phyloP scores from a whole-genome alignment of 768 basidiomycete genomes.

The Mrakia gelida region DNA sequence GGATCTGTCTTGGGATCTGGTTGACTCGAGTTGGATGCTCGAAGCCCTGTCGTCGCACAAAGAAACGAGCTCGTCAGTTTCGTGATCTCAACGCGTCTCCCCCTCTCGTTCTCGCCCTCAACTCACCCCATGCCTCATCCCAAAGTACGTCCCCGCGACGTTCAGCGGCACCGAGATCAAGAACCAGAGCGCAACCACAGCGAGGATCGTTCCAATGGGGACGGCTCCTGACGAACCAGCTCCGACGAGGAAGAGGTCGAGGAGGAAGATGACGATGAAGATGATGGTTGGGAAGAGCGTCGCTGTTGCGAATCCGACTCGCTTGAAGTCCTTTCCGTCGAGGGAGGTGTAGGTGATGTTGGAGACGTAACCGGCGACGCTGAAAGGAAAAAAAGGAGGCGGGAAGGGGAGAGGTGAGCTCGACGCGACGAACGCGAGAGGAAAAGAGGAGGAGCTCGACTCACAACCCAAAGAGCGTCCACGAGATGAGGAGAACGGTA shows the following conservation, averaged over 20 bases:
- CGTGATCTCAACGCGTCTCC: too few species aligned
- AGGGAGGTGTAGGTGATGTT: constrained; percentile 74
- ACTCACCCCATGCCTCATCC: constrained; percentile 77
- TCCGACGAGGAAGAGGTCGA: constrained; percentile 80
- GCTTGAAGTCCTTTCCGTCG: constrained; percentile 58
- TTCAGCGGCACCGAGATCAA: constrained; percentile 89
- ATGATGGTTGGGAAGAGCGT: constrained; percentile 78
- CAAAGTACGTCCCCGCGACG: constrained; percentile 77
- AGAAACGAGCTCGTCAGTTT: too few species aligned
- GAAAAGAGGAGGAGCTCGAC: constrained; percentile 35
- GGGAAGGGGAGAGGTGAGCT: constrained; percentile 7
- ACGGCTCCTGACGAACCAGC: constrained; percentile 91
- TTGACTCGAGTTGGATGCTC: constrained; percentile 83
- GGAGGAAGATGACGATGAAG: constrained; percentile 78
- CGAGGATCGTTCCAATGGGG: constrained; percentile 88
- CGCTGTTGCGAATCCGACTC: constrained; percentile 70
- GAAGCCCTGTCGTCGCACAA: too few species aligned
- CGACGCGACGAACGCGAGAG: not conserved
- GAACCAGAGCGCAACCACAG: constrained; percentile 84
- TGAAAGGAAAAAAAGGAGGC: constrained; percentile 40
- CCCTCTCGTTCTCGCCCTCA: not conserved
- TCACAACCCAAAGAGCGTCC: constrained; percentile 86
- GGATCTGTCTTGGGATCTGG: constrained; percentile 93
- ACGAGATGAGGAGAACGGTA: constrained; percentile 89
- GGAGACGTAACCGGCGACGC: constrained; percentile 84